Evolutionary conservation across 306 rosid species (phyloP), one percentile per base, ranked within the genome.

Genomic region (Biancaea sappan): DNA sequence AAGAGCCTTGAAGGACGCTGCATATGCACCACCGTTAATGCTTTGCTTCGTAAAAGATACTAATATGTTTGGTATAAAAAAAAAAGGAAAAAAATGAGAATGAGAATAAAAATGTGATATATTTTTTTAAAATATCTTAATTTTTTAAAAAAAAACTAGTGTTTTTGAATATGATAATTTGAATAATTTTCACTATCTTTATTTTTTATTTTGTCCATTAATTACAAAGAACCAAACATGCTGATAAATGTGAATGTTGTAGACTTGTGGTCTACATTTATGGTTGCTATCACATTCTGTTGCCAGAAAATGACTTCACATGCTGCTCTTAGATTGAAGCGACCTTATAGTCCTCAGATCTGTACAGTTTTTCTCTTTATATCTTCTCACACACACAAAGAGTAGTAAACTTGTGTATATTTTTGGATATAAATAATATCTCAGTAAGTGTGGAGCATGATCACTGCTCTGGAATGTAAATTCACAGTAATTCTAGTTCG

Each of bases 221-320:
- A n/a, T n/a, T n/a, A n/a, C n/a, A n/a, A n/a, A n/a, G n/a, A n/a
- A n/a, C n/a, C n/a, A n/a, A n/a, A n/a, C n/a, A n/a, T n/a, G n/a
- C n/a, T n/a, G n/a, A n/a, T 79, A 61, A 76, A 76, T 80, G 75
- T 65, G 67, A 72, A 1, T 57, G 62, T 80, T 80, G 87, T 79
- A 82, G 54, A 72, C 67, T 80, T 80, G 87, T 79, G 82, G 54
- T 76, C 60, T 67, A 19, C 78, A 68, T 84, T 77, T 76, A 84
- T 60, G 82, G 1, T 24, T 25, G 34, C 35, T 83, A 76, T 72
- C 79, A 71, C 82, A 83, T 76, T 83, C 87, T 83, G 84, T 79
- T 83, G 80, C 81, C 34, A 3, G 87, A 83, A 76, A 83, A 63
- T 62, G 87, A 83, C 87, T 80, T 73, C 41, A 80, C 87, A 22